Evolutionary conservation across 140 eudicot genomes (phyloP).

Genomic region (Senecio squalidus): DNA sequence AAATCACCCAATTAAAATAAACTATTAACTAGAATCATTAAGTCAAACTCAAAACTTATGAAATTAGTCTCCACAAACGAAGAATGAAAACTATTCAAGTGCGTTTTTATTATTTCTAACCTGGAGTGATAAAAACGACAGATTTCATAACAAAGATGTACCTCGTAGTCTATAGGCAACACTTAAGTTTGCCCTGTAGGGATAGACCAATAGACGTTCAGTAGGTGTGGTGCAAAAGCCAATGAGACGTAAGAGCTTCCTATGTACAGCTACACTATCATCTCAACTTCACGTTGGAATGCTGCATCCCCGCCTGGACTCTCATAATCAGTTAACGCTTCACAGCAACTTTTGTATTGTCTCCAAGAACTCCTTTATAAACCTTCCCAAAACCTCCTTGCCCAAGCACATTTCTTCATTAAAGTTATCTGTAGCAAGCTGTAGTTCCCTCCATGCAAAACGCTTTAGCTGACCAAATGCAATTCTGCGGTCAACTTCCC

Average conservation of each 20-base stretch:
- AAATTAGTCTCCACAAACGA: too few species aligned
- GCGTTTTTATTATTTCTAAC: too few species aligned
- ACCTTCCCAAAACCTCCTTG: conserved; percentile 73
- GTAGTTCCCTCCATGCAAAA: conserved; percentile 53
- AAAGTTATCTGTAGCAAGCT: conserved; percentile 57
- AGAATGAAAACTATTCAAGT: too few species aligned
- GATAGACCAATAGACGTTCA: conserved; percentile 58
- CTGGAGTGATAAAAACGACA: too few species aligned
- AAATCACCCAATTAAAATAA: too few species aligned
- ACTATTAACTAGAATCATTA: too few species aligned
- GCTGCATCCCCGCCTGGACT: conserved; percentile 68
- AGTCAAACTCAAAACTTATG: too few species aligned
- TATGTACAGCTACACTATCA: conserved; percentile 65
- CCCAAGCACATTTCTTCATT: conserved; percentile 55
- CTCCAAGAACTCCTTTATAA: conserved; percentile 48
- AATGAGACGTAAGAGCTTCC: conserved; percentile 45
- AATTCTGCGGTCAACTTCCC: conserved; percentile 57
- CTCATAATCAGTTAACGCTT: conserved; percentile 53
- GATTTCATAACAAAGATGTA: conserved; percentile 9
- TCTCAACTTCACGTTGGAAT: conserved; percentile 61
- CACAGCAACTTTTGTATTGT: conserved; percentile 48
- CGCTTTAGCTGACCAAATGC: conserved; percentile 56
- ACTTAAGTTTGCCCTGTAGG: conserved; percentile 55
- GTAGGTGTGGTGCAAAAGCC: conserved; percentile 63
- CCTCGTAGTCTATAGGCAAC: conserved; percentile 65